These are phyloP conservation scores for Mortierella sp. DNA, from an alignment of 371 early-diverging fungal species.

Conservation along the genomic window DNA sequence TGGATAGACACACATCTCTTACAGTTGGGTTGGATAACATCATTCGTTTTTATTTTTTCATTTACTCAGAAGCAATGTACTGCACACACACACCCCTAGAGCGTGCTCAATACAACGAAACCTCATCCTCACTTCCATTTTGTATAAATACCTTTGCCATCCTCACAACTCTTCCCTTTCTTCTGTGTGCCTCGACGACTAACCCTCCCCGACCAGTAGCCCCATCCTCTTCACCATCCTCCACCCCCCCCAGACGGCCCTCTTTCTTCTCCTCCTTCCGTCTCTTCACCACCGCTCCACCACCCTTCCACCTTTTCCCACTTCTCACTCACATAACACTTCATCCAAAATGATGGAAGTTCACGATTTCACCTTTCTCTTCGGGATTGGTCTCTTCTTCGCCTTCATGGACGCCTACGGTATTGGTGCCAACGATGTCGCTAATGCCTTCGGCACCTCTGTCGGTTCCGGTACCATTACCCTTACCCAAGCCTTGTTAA, in stretches of 20 bases:
- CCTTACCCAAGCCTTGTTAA: constrained; percentile 77
- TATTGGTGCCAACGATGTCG: constrained; percentile 93
- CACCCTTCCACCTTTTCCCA: neutral
- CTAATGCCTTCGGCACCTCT: constrained; percentile 92
- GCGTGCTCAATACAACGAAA: neutral
- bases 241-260: neutral
- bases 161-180: neutral
- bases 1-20: too few species aligned
- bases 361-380: constrained; percentile 82
- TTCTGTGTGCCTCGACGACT: constrained; percentile 11
- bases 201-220: constrained; percentile 4
- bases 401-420: constrained; percentile 79
- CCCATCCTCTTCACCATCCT: neutral
- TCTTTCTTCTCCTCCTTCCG: neutral
- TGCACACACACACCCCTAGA: neutral
- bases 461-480: constrained; percentile 87
- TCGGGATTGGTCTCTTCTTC: constrained; percentile 77
- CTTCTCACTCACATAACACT: neutral
- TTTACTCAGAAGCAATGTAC: too few species aligned
- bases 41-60: too few species aligned
- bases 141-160: neutral
- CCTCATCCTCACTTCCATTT: neutral
- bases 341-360: constrained; percentile 66
- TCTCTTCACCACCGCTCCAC: neutral
- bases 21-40: too few species aligned